phyloP scores from a whole-genome alignment of 305 asterid species.

The Withania somnifera region DNA sequence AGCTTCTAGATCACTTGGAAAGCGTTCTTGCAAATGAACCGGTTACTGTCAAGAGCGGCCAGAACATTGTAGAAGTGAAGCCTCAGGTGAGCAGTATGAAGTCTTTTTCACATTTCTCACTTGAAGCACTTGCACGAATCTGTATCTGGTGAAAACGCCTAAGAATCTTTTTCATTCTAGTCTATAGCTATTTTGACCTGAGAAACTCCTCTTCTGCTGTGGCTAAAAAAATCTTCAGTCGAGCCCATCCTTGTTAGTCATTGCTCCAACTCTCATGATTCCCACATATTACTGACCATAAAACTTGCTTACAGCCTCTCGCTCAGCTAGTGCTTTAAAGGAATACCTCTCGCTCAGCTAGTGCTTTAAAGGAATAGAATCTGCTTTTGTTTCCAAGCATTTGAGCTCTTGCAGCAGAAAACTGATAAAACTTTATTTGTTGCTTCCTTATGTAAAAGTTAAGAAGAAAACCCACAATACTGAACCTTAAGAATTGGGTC shows the following conservation, averaged over 20 bases:
- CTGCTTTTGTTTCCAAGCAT: neutral
- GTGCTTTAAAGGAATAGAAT: neutral
- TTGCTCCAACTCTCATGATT: neutral
- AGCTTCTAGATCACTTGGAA: conserved; percentile 79
- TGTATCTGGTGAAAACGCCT: neutral
- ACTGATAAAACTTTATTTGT: neutral
- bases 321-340: neutral
- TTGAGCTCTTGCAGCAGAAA: neutral
- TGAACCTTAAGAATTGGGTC: neutral
- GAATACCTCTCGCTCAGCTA: neutral
- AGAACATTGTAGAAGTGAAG: conserved; percentile 69
- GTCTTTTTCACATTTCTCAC: neutral
- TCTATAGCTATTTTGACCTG: neutral
- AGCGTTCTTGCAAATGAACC: conserved; percentile 87
- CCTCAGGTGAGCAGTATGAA: conserved; percentile 53
- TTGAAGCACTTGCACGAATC: neutral
- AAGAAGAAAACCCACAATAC: neutral
- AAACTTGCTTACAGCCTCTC: neutral
- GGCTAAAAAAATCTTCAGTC: neutral
- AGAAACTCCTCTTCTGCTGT: neutral
- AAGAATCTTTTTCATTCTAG: neutral
- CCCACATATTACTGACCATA: neutral
- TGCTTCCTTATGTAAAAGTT: neutral
- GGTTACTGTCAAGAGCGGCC: conserved; percentile 78
- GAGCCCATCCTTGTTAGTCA: neutral